Percentiles rank a stretch among this genome's conserved stretches.
These are phyloP conservation scores for Celoporthe dispersa DNA, from an alignment of 2,329 filamentous ascomycete species.

Conservation along the genomic window DNA sequence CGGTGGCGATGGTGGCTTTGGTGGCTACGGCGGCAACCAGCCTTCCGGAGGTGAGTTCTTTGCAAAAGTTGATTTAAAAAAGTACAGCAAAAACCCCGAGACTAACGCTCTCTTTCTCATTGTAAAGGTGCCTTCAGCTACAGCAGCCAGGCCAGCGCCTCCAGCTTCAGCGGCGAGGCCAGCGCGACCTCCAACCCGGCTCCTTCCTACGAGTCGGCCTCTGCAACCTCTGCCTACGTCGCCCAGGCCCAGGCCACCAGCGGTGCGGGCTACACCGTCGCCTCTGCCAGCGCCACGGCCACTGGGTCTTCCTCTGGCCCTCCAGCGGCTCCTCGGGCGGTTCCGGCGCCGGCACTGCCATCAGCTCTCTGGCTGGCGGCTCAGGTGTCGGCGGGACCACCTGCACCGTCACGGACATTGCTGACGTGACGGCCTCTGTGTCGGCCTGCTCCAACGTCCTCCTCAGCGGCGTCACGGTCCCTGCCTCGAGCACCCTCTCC, in stretches of 20 bases:
- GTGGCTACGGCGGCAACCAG: conserved; percentile 14
- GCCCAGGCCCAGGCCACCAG: conserved; percentile 16
- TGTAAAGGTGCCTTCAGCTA: background rate
- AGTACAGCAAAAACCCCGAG: no score
- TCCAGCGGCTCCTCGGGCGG: conserved; percentile 14
- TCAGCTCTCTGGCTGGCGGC: conserved; percentile 22
- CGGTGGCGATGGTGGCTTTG: conserved; percentile 1
- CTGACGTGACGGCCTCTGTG: conserved; percentile 23
- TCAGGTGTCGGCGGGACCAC: conserved; percentile 26
- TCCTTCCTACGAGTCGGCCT: conserved; percentile 12
- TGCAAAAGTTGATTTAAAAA: background rate
- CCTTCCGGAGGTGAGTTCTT: conserved; percentile 4
- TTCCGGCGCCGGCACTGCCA: conserved; percentile 17
- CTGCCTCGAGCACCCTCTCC: conserved; percentile 22
- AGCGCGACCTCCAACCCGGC: background rate
- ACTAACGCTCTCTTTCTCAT: background rate
- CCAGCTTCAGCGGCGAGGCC: background rate
- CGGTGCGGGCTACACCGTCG: background rate
- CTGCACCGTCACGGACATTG: conserved; percentile 23
- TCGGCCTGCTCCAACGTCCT: conserved; percentile 24
- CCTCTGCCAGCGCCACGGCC: conserved; percentile 9
- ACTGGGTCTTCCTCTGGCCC: conserved; percentile 1
- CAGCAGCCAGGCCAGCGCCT: background rate
- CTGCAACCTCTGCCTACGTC: background rate
- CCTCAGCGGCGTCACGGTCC: conserved; percentile 17